Conservation (phyloP, 495 filamentous ascomycete genomes). For the Podospora didyma region DNA sequence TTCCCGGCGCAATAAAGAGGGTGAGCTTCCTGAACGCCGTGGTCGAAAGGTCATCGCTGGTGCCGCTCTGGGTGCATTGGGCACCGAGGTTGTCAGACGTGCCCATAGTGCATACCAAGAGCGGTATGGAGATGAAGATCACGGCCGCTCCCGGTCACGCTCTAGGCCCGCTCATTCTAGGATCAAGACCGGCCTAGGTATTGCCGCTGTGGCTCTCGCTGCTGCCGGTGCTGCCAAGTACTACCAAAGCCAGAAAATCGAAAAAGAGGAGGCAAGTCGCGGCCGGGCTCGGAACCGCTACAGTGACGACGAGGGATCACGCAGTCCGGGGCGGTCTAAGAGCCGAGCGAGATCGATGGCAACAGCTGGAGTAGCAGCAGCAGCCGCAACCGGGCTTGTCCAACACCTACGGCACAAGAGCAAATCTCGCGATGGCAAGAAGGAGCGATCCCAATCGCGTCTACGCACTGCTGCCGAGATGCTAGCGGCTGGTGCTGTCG, state of each 20-base stretch:
- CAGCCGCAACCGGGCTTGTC: conserved; percentile 71
- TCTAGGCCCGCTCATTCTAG: conserved; percentile 45
- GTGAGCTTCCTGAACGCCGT: conserved; percentile 55
- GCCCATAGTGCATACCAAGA: conserved; percentile 69
- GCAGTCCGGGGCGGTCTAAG: conserved; percentile 45
- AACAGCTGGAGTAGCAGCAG: conserved; percentile 73
- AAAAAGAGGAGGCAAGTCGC: conserved; percentile 60
- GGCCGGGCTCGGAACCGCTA: conserved; percentile 66
- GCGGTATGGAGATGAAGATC: conserved; percentile 48
- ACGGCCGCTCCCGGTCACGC: conserved; percentile 53
- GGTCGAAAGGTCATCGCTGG: conserved; percentile 75
- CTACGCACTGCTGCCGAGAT: conserved; percentile 56
- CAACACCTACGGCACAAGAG: conserved; percentile 67
- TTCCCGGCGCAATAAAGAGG: conserved; percentile 60
- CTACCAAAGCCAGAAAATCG: conserved; percentile 61
- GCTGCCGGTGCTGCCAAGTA: conserved; percentile 76
- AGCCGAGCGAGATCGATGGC: conserved; percentile 67
- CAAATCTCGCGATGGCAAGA: conserved; percentile 54
- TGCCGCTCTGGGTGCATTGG: conserved; percentile 76
- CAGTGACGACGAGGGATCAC: conserved; percentile 38
- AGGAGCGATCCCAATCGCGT: conserved; percentile 56
- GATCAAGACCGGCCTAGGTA: conserved; percentile 66
- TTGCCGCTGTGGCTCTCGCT: conserved; percentile 73
- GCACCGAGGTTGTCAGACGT: conserved; percentile 72
- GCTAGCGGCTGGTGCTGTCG: conserved; percentile 70